Percentiles rank a stretch among this genome's conserved stretches.
phyloP scores from a whole-genome alignment of 345 rosid genomes.

The Anastatica hierochuntica region DNA sequence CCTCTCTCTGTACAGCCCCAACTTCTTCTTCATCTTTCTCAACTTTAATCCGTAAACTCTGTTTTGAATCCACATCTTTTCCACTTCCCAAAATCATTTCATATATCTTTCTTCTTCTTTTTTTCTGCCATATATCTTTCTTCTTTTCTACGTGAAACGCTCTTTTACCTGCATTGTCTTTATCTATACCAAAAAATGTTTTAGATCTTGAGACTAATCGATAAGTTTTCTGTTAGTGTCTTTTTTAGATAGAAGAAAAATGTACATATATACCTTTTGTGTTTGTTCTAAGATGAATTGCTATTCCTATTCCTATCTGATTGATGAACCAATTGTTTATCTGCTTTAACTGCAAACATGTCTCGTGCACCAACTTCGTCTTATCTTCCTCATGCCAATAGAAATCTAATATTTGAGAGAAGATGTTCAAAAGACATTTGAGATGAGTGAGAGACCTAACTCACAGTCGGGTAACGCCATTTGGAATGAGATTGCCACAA shows the following conservation, averaged over 20 bases:
- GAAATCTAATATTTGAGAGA: not conserved
- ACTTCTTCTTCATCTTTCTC: too few relatives aligned
- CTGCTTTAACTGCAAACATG: conserved; percentile 93
- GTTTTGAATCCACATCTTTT: too few relatives aligned
- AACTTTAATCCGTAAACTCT: conserved; percentile 12
- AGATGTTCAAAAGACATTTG: not conserved
- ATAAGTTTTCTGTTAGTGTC: not conserved
- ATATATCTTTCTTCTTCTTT: too few relatives aligned
- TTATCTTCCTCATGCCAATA: conserved; percentile 94
- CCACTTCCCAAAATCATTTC: too few relatives aligned
- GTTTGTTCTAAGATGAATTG: conserved; percentile 86
- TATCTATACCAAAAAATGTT: conserved; percentile 35
- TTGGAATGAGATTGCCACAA: conserved; percentile 99
- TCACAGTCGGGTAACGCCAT: conserved; percentile 99
- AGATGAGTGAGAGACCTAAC: conserved; percentile 12
- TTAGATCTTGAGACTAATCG: too few relatives aligned
- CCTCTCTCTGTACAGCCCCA: conserved; percentile 16
- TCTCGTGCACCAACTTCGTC: conserved; percentile 88
- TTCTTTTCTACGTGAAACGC: conserved; percentile 48
- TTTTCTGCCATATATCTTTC: too few relatives aligned
- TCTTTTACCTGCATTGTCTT: conserved; percentile 86
- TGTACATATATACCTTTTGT: conserved; percentile 70
- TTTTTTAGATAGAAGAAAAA: not conserved
- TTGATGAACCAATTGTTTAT: conserved; percentile 98
- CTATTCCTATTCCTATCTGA: conserved; percentile 95